Base-by-base conservation (phyloP, 192 early-diverging fungal genomes). In the Backusella westeae region DNA sequence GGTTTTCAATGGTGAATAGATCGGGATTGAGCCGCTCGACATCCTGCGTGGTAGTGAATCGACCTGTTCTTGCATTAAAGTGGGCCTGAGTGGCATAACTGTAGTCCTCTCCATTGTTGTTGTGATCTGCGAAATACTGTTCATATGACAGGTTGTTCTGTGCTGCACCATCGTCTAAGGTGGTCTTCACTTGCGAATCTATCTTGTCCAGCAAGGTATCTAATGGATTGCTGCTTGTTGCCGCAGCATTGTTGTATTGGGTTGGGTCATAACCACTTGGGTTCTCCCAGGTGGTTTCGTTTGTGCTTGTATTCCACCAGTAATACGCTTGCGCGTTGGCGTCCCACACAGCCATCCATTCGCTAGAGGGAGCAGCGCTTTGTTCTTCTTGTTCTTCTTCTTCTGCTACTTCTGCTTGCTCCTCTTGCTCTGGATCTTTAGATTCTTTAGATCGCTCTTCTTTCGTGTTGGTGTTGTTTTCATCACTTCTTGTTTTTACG, bases 231-330 rank as follows among this genome's bases (percentile, higher is more conserved):
- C n/a, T 63, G n/a, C 10, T 63, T 29, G 23, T 21, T 26, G 0
- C 9, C 19, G 29, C 23, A 29, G 5, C 14, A 17, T 14, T 12
- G 9, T 56, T 12, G 53, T 56, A n/a, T 17, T 41, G 36, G 5
- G 4, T 39, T 59, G 35, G 29, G 17, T 32, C 72, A 46, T 68
- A 4, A 32, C 26, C 56, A 3, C 12, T 63, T 72, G 87, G 85
- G 44, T 80, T 77, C 4, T 79, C 74, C 87, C 87, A 88, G 15
- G 83, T 80, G 0, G 85, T 88, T 72, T 88, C 87, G 49, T 88
- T 81, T 10, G 87, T 88, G 2, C 73, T 15, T n/a, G 80, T 83
- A 69, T 88, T 88, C 87, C 87, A 88, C 77, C 78, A 88, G 72
- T 88, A 88, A 32, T 84, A 88, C 6, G 73, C 75, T 46, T 85